Evolutionary conservation across 306 rosid genomes (phyloP), one percentile per base, ranked within the genome.

Genomic region (Potentilla sterilis): DNA sequence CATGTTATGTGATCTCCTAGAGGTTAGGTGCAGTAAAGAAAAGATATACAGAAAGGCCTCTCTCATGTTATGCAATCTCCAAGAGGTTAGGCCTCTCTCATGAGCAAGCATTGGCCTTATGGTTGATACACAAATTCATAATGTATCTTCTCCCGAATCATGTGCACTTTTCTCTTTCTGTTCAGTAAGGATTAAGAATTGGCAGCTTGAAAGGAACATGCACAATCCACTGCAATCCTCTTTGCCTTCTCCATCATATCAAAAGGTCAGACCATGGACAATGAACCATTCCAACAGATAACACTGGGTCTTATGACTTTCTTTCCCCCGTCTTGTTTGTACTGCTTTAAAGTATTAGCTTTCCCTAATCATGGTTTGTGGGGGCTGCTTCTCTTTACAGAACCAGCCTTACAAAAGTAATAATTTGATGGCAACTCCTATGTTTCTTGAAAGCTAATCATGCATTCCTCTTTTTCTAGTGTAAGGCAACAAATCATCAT

Each of bases 191-290:
- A 59, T 24, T 4, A 58, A 32, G 16, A 5, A 59, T 5, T 12
- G 37, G 9, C 40, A 32, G 32, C n/a, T 32, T 28, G 4, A 14
- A 28, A 61, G 66, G 40, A 14, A 61, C 40, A 32, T 13, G 66
- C 14, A 21, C 59, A 42, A 61, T 55, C 12, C 65, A 57, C 34
- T 54, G 59, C 19, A 77, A 40, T 4, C 49, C 28, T n/a, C 48
- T 32, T 44, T 28, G 21, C 41, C 74, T 44, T 32, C 21, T 32
- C 61, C 41, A 47, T 62, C 66, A 65, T 21, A 64, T 78, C 42
- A 49, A 49, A 64, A 61, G 24, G 48, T 32, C 21, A 32, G 70
- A 59, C 24, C 64, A 77, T 12, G 19, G 24, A 15, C 4, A n/a
- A 57, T 69, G 63, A 19, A 28, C 40, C 40, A 12, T 28, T 32